phyloP scores from a whole-genome alignment of 805 yeast species.

The Cyberlindnera sargentensis region DNA sequence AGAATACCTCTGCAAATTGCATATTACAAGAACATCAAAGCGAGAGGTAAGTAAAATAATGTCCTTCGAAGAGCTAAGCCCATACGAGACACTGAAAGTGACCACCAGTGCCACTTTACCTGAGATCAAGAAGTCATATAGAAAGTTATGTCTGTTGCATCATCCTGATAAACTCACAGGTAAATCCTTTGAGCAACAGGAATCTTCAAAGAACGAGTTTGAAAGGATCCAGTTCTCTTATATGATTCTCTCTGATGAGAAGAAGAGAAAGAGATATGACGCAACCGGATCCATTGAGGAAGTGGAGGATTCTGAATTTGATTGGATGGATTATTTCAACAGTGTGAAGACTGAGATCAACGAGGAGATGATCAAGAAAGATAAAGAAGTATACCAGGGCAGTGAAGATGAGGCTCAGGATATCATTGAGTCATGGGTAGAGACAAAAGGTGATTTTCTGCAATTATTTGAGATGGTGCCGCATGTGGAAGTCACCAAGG shows the following conservation, averaged over 20 bases:
- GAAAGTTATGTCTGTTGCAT: slow-evolving; percentile 51
- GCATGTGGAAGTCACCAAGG: slow-evolving; percentile 56
- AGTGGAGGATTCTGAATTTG: slow-evolving; percentile 29
- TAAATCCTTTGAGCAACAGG: slow-evolving; percentile 25
- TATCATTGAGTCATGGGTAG: slow-evolving; percentile 49
- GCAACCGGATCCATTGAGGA: slow-evolving; percentile 58
- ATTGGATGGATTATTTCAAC: slow-evolving; percentile 54
- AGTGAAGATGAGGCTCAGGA: slow-evolving; percentile 57
- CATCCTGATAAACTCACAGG: slow-evolving; percentile 67
- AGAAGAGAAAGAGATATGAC: slow-evolving; percentile 53
- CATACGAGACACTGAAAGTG: slow-evolving; percentile 49
- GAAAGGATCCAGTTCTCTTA: slow-evolving; percentile 73
- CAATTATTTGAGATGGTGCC: slow-evolving; percentile 68
- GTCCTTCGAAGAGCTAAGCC: slow-evolving; percentile 50
- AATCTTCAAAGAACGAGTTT: slow-evolving; percentile 37
- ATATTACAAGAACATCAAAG: no score
- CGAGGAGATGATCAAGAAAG: slow-evolving; percentile 63
- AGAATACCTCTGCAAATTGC: no score
- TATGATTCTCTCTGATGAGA: slow-evolving; percentile 53
- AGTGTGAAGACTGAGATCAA: slow-evolving; percentile 42
- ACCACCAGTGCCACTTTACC: slow-evolving; percentile 34
- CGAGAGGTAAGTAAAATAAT: no score
- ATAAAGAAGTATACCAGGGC: slow-evolving; percentile 54
- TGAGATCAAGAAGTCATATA: slow-evolving; percentile 60
- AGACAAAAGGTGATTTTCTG: slow-evolving; percentile 61